Percentiles rank a stretch among this genome's conserved stretches.
phyloP scores from a whole-genome alignment of 768 basidiomycete genomes.

The Kwoniella bestiolae region DNA sequence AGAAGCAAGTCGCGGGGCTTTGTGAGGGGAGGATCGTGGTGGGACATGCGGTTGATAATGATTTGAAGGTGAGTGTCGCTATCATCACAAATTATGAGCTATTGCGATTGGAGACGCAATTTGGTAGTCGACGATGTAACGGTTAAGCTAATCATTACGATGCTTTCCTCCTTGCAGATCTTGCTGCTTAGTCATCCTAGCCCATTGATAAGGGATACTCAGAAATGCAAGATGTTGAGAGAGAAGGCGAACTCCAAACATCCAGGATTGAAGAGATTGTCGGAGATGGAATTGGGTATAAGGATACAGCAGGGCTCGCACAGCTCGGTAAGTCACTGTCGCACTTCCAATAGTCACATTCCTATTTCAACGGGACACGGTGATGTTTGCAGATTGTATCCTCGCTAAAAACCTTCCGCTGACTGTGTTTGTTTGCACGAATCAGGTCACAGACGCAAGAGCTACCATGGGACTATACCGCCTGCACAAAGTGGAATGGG shows the following conservation, averaged over 20 bases:
- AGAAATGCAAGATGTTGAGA: slow-evolving; percentile 58
- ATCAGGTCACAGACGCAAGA: slow-evolving; percentile 85
- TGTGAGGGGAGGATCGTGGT: slow-evolving; percentile 78
- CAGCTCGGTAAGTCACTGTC: slow-evolving; percentile 69
- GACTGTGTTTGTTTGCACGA: background rate
- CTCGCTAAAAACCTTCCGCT: too few relatives aligned
- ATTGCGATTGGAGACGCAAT: too few relatives aligned
- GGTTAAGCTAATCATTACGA: background rate
- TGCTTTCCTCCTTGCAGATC: slow-evolving; percentile 42
- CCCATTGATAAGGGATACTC: slow-evolving; percentile 58
- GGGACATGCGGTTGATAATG: slow-evolving; percentile 90
- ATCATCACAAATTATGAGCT: too few relatives aligned
- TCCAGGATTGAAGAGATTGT: slow-evolving; percentile 78
- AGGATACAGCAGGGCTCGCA: slow-evolving; percentile 88
- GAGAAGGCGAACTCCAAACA: slow-evolving; percentile 67
- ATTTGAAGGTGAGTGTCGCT: slow-evolving; percentile 72
- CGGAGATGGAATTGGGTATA: slow-evolving; percentile 75
- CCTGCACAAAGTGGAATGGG: slow-evolving; percentile 80
- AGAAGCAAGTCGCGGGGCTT: slow-evolving; percentile 74
- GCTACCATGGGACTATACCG: slow-evolving; percentile 95
- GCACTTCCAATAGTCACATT: too few relatives aligned
- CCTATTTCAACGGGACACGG: too few relatives aligned
- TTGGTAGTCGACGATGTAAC: background rate
- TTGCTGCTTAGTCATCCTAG: slow-evolving; percentile 59
- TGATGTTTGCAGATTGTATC: too few relatives aligned